A percentile compares a stretch with the other conserved stretches of the same genome.
Conservation (phyloP, 2,329 filamentous ascomycete genomes). For the Aspergillus udagawae region DNA sequence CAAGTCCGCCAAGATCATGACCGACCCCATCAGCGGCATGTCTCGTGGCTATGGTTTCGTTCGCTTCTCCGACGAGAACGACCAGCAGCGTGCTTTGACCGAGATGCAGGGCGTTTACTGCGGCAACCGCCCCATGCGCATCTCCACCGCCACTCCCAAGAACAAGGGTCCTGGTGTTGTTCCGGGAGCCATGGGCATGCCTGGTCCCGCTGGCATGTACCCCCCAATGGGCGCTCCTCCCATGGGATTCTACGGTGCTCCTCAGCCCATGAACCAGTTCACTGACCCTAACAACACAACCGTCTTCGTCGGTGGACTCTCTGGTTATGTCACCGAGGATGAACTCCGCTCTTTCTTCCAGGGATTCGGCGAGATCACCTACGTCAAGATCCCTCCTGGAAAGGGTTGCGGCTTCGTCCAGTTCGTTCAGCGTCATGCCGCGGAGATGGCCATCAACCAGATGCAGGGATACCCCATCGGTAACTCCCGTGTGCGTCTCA, state of each 20-base stretch:
- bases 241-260: slow-evolving; percentile 61
- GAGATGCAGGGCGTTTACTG: slow-evolving; percentile 99
- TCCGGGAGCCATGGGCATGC: slow-evolving; percentile 50
- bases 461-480: slow-evolving; percentile 99
- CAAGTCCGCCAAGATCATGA: slow-evolving; percentile 99
- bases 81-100: slow-evolving; percentile 90
- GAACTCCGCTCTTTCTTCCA: slow-evolving; percentile 99
- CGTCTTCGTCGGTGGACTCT: slow-evolving; percentile 94
- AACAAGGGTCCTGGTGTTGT: slow-evolving; percentile 63
- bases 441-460: slow-evolving; percentile 99
- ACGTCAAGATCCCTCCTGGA: slow-evolving; percentile 98
- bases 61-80: slow-evolving; percentile 89
- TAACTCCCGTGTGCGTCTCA: slow-evolving; percentile 94
- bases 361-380: slow-evolving; percentile 98
- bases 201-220: slow-evolving; percentile 60
- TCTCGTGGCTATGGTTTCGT: slow-evolving; percentile 98
- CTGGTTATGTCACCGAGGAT: slow-evolving; percentile 97
- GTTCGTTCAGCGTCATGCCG: slow-evolving; percentile 96
- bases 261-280: slow-evolving; percentile 97
- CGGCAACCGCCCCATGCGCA: slow-evolving; percentile 97
- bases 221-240: slow-evolving; percentile 63
- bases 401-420: slow-evolving; percentile 99
- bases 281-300: slow-evolving; percentile 99
- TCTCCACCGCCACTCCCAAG: slow-evolving; percentile 96
- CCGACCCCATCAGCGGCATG: slow-evolving; percentile 94